Conservation (phyloP, 116 monocot species). For the Cymodocea nodosa region DNA sequence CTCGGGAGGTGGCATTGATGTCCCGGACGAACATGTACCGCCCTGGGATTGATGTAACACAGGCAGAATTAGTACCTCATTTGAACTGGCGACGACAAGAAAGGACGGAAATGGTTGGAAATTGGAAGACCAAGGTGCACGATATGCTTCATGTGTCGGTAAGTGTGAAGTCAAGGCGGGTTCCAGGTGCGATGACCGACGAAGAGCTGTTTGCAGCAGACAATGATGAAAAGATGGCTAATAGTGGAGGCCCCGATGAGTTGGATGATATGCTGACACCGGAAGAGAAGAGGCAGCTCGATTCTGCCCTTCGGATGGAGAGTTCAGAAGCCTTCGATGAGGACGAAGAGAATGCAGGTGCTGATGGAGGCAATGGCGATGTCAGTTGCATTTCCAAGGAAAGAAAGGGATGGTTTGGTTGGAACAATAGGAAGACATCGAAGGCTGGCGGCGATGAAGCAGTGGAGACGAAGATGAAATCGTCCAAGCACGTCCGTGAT, state of each 20-base stretch:
- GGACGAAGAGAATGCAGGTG: conserved; percentile 27
- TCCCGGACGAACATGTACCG: conserved; percentile 81
- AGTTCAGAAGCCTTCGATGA: conserved; percentile 43
- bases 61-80: conserved; percentile 64
- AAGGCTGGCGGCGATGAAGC: conserved; percentile 34
- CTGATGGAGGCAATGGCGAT: conserved; percentile 23
- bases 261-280: conserved; percentile 84
- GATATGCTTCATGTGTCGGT: conserved; percentile 66
- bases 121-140: conserved; percentile 69
- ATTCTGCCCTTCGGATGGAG: conserved; percentile 67
- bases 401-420: conserved; percentile 92
- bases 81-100: conserved; percentile 76
- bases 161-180: conserved; percentile 85
- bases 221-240: conserved; percentile 48
- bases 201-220: conserved; percentile 84
- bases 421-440: conserved; percentile 47
- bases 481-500: conserved; percentile 26
- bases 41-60: conserved; percentile 74
- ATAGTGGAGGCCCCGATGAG: conserved; percentile 31
- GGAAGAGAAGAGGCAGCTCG: conserved; percentile 82
- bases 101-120: conserved; percentile 48
- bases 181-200: conserved; percentile 97
- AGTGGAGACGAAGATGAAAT: conserved; percentile 28
- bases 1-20: conserved; percentile 68
- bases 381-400: conserved; percentile 51